Evolutionary conservation across 2,329 filamentous ascomycete genomes (phyloP), one percentile per base, ranked within the genome.

Genomic region (Cytospora paraplurivora): DNA sequence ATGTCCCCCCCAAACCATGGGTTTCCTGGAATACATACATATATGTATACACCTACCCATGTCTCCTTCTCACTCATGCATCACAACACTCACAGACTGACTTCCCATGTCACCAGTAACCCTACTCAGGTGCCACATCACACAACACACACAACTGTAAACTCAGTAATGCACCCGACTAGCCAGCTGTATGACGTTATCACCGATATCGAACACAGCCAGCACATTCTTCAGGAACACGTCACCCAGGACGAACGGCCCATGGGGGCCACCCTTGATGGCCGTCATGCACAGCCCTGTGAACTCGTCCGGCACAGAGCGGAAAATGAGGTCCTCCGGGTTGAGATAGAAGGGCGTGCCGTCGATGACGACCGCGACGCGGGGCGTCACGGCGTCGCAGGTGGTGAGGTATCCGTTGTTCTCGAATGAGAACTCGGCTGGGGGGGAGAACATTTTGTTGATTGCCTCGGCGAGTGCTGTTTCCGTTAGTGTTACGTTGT

Each of bases 191-290:
- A 74, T 70, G 67, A 71, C 65, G 3, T 67, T 68, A 62, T 70
- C 47, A 11, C 69, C 70, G 32, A 73, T 64, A 59, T 74, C 71
- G 47, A 72, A 73, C 0, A 83, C 79, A 0, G 78, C 77, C 57
- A 84, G 70, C 2, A 81, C 79, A 61, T 81, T 84, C 69, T 82
- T 78, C 64, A 85, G 70, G 62, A 83, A 85, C 7, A 77, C 76
- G 38, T 80, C 77, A 0, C 82, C 82, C 37, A 85, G 69, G 32
- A 84, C 79, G 63, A 79, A 83, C 7, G 81, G 80, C 8, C 80
- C 78, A 0, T 72, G 66, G 0, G 76, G 77, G 1, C 80, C 80
- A 54, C 72, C 79, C 13, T 79, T 73, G 61, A 84, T 76, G 7
- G 77, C 77, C 37, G 81, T 76, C 66, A 81, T 78, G 69, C 82